These are phyloP conservation scores for Neurospora sp. DNA, from an alignment of 2,329 filamentous ascomycete species.

Conservation along the genomic window DNA sequence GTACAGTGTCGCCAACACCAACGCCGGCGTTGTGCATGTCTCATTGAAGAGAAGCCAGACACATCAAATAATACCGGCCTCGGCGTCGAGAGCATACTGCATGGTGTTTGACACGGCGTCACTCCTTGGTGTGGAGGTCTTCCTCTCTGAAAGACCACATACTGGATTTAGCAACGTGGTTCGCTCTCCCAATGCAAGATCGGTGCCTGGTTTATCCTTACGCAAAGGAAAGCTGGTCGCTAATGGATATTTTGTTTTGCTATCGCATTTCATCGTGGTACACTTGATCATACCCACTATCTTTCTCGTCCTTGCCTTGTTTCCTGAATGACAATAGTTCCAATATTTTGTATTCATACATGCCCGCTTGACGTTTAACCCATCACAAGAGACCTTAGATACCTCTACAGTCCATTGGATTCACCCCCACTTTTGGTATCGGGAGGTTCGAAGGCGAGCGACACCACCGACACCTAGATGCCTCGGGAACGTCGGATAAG, in stretches of 20 bases:
- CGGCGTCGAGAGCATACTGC: not conserved
- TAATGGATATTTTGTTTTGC: not conserved
- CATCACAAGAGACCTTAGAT: not conserved
- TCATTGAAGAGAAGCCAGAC: not conserved
- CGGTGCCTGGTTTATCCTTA: too few relatives aligned
- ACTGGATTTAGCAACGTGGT: not conserved
- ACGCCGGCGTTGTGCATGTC: not conserved
- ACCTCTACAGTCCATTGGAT: not conserved
- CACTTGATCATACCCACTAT: not conserved
- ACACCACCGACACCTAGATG: not conserved
- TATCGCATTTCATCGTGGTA: not conserved
- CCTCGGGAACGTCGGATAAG: not conserved
- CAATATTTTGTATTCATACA: not conserved
- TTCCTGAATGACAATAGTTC: not conserved
- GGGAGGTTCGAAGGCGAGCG: not conserved
- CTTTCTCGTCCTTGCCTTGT: not conserved
- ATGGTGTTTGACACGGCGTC: not conserved
- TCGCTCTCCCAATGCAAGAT: not conserved
- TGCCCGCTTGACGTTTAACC: not conserved
- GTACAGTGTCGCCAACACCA: not conserved
- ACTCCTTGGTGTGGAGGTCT: not conserved
- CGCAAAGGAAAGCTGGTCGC: not conserved
- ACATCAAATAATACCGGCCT: not conserved
- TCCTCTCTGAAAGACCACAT: not conserved
- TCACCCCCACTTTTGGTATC: not conserved